Evolutionary conservation across 805 yeast genomes (phyloP).

Genomic region (Hanseniaspora lindneri): DNA sequence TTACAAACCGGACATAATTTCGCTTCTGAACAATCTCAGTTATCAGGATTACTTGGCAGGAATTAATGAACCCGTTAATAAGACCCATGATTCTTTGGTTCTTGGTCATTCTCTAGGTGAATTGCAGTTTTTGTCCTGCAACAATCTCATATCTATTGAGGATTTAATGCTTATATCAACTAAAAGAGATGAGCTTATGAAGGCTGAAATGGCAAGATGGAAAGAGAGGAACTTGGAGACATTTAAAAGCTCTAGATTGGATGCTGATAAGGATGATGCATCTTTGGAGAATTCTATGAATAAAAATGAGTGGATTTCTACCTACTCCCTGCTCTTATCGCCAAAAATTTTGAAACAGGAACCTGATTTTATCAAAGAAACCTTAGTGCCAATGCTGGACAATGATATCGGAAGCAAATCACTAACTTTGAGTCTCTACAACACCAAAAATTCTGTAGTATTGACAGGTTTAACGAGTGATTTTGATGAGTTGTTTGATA

Average conservation of each 20-base stretch:
- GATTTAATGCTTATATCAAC: slow-evolving; percentile 27
- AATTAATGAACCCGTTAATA: neutral
- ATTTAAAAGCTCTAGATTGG: no score
- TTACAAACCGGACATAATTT: slow-evolving; percentile 27
- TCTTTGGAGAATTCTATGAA: no score
- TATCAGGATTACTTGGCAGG: slow-evolving; percentile 20
- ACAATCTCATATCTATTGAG: slow-evolving; percentile 21
- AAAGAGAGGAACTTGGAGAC: slow-evolving; percentile 22
- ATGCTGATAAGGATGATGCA: no score
- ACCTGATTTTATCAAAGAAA: slow-evolving; percentile 21
- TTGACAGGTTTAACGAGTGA: slow-evolving; percentile 6
- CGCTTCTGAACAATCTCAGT: slow-evolving; percentile 26
- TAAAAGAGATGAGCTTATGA: slow-evolving; percentile 28
- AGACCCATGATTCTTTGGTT: slow-evolving; percentile 12
- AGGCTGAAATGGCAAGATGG: slow-evolving; percentile 24
- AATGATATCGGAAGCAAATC: slow-evolving; percentile 15
- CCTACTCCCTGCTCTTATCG: slow-evolving; percentile 18
- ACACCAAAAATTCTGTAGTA: slow-evolving; percentile 10
- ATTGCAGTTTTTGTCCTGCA: slow-evolving; percentile 23
- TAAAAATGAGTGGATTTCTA: slow-evolving; percentile 12
- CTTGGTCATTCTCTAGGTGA: slow-evolving; percentile 31
- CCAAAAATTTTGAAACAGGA: slow-evolving; percentile 24
- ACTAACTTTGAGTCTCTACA: slow-evolving; percentile 7
- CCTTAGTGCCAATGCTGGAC: slow-evolving; percentile 17
- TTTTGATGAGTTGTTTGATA: slow-evolving; percentile 4